Evolutionary conservation across 2,329 filamentous ascomycete species (phyloP).

Genomic region (Lachnellula hyalina): DNA sequence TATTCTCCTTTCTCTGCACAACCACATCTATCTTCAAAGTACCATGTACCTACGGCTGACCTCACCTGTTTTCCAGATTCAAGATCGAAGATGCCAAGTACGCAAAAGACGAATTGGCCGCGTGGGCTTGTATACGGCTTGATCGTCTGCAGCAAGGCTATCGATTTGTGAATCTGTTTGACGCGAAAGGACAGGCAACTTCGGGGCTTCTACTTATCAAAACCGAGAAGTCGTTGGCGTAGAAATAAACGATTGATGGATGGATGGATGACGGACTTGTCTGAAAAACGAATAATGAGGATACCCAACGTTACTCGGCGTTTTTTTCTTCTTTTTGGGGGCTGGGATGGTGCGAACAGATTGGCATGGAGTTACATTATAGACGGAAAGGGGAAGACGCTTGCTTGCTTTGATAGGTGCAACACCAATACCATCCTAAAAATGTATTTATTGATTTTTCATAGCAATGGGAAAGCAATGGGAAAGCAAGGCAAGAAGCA

Average conservation of each 20-base stretch:
- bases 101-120: constrained; percentile 70
- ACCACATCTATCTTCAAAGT: background rate
- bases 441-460: too few species aligned
- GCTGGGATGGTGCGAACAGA: background rate
- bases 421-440: background rate
- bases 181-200: constrained; percentile 60
- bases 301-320: background rate
- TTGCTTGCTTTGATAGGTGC: background rate
- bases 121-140: constrained; percentile 84
- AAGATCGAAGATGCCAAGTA: constrained; percentile 85
- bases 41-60: constrained; percentile 5
- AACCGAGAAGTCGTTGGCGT: constrained; percentile 51
- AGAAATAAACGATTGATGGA: background rate
- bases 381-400: background rate
- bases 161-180: constrained; percentile 70
- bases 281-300: background rate
- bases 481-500: too few species aligned
- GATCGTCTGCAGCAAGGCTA: constrained; percentile 74
- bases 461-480: too few species aligned
- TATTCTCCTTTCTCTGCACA: background rate
- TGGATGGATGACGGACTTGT: background rate
- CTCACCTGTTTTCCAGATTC: constrained; percentile 41
- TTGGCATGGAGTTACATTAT: background rate
- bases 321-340: background rate
- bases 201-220: constrained; percentile 69